Evolutionary conservation across 2,329 filamentous ascomycete genomes (phyloP).

Genomic region (Sporothrix luriei): DNA sequence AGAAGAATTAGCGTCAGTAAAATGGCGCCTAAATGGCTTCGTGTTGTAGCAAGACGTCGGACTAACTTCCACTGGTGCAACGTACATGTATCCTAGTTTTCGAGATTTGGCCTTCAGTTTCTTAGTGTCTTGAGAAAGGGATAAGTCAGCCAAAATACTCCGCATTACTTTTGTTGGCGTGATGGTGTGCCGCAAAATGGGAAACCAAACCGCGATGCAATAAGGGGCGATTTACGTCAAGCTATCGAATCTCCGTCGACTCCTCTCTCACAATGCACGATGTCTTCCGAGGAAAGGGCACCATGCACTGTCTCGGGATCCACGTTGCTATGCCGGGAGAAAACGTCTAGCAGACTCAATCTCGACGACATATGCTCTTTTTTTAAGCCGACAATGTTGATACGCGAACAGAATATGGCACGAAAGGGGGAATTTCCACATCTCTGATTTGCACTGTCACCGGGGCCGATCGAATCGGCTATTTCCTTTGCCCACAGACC

Average conservation of each 20-base stretch:
- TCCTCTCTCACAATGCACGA: not conserved
- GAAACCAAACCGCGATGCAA: not conserved
- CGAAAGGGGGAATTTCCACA: not conserved
- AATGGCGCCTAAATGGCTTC: conserved; percentile 38
- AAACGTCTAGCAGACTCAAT: not conserved
- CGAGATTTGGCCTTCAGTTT: not conserved
- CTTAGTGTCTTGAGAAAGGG: not conserved
- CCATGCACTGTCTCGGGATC: not conserved
- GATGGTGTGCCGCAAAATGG: not conserved
- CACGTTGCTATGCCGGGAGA: not conserved
- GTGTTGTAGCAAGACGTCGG: too few relatives aligned
- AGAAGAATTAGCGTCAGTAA: not conserved
- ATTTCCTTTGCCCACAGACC: not conserved
- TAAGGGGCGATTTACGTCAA: not conserved
- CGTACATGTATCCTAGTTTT: too few relatives aligned
- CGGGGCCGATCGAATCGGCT: not conserved
- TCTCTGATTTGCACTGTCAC: not conserved
- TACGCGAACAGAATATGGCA: not conserved
- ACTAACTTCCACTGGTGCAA: too few relatives aligned
- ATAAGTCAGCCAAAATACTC: not conserved
- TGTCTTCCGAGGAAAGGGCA: not conserved
- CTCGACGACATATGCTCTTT: not conserved
- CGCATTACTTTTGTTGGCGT: too few relatives aligned
- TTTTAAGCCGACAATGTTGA: not conserved
- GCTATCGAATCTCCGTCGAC: not conserved